Conservation (phyloP, 2,329 filamentous ascomycete genomes). For the Penicillium sp. region DNA sequence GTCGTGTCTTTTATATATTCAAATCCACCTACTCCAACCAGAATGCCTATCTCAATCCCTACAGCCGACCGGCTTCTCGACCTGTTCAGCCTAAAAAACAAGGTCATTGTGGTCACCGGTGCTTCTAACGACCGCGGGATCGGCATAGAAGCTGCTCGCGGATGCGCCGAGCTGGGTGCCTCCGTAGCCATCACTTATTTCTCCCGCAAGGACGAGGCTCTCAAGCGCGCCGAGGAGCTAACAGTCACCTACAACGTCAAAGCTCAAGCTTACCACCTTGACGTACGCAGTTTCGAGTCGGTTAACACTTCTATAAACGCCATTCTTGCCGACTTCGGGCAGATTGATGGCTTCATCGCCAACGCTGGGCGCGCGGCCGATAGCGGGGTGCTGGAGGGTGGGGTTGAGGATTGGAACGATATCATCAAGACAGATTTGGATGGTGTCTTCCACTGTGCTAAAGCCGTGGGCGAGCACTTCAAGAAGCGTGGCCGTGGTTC, state of each 20-base stretch:
- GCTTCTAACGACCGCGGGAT: no score
- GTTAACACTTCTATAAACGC: slow-evolving; percentile 27
- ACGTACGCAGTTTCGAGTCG: slow-evolving; percentile 20
- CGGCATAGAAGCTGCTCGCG: no score
- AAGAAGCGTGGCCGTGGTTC: slow-evolving; percentile 60
- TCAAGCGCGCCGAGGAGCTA: slow-evolving; percentile 18
- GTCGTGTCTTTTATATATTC: no score
- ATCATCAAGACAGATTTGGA: slow-evolving; percentile 66
- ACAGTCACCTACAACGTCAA: slow-evolving; percentile 30
- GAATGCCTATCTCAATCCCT: no score
- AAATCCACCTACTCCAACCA: no score
- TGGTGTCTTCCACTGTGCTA: slow-evolving; percentile 68
- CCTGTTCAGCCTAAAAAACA: no score
- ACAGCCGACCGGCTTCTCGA: no score
- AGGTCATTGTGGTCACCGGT: no score
- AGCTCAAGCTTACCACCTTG: slow-evolving; percentile 36
- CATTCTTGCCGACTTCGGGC: slow-evolving; percentile 44
- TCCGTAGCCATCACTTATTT: no score
- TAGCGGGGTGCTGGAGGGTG: slow-evolving; percentile 58
- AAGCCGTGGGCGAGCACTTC: slow-evolving; percentile 62
- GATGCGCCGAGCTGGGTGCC: no score
- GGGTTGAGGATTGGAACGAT: slow-evolving; percentile 55
- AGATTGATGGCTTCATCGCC: slow-evolving; percentile 68
- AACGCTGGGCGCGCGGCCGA: slow-evolving; percentile 67
- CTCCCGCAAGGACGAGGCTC: no score